Evolutionary conservation across 805 yeast genomes (phyloP).

Genomic region (Teunomyces atbi): DNA sequence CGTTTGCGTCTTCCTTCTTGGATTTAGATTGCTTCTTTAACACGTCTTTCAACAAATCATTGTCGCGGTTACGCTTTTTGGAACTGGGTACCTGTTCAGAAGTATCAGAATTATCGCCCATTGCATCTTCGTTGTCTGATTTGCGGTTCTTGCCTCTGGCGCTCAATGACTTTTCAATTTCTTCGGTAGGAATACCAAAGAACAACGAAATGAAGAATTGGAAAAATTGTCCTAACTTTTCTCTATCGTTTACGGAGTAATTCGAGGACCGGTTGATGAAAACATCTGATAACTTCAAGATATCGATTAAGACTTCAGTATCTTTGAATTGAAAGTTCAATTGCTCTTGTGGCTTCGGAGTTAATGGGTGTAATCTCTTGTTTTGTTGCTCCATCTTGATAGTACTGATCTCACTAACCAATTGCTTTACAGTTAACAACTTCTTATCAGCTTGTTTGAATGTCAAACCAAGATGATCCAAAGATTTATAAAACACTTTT

Average conservation of each 20-base stretch:
- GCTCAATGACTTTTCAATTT: slow-evolving; percentile 41
- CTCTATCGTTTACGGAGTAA: slow-evolving; percentile 79
- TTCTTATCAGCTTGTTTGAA: slow-evolving; percentile 97
- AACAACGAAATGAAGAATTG: slow-evolving; percentile 69
- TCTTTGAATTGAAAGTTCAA: slow-evolving; percentile 66
- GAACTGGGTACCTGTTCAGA: slow-evolving; percentile 19
- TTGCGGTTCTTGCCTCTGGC: slow-evolving; percentile 15
- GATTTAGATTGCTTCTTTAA: slow-evolving; percentile 49
- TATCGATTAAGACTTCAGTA: slow-evolving; percentile 67
- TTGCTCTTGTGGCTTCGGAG: slow-evolving; percentile 81
- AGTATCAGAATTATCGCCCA: slow-evolving; percentile 16
- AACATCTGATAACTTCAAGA: slow-evolving; percentile 62
- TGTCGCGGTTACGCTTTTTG: slow-evolving; percentile 53
- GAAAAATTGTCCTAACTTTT: slow-evolving; percentile 68
- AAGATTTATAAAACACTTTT: slow-evolving; percentile 86
- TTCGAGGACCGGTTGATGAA: slow-evolving; percentile 68
- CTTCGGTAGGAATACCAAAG: slow-evolving; percentile 57
- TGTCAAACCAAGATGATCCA: slow-evolving; percentile 93
- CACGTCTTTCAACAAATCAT: slow-evolving; percentile 59
- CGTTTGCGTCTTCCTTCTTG: slow-evolving; percentile 34
- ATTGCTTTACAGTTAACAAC: slow-evolving; percentile 80
- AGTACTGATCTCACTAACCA: slow-evolving; percentile 88
- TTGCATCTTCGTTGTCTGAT: slow-evolving; percentile 14
- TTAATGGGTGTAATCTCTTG: slow-evolving; percentile 79
- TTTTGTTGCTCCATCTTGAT: slow-evolving; percentile 89